Base-by-base conservation (phyloP, 2,329 filamentous ascomycete species). In the Sporothrix humicola region DNA sequence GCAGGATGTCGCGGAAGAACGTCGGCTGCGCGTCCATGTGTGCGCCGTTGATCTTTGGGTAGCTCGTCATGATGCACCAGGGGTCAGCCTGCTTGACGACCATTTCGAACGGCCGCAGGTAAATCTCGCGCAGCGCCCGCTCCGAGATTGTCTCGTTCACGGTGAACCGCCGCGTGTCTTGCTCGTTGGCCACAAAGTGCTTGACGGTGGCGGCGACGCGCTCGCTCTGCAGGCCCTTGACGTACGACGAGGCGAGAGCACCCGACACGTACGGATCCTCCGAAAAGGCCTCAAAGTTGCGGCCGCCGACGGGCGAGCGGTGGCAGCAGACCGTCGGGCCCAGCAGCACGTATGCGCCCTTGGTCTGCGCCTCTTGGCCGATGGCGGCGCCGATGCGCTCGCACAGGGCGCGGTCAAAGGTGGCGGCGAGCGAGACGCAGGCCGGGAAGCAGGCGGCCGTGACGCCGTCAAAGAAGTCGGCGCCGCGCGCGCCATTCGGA, bases 241-340 rank as follows among this genome's bases (percentile, higher is more conserved):
- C 78, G 44, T 81, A 81, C 17, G 76, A 75, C 1, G 78, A 78
- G 1, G 79, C 79, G 26, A 80, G 75, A 58, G 77, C 76, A 20
- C 79, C 79, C 69, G 77, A 76, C 69, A 83, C 71, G 42, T 80
- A 77, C 23, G 81, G 81, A 59, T 83, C 81, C 77, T 91, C 89
- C 0, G 87, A 88, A 76, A 89, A 91, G 0, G 88, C 89, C 79
- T 91, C 89, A 74, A 91, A 91, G 65, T 88, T 89, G 71, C 89
- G 85, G 5, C 89, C 89, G 37, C 88, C 88, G 0, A 91, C 83
- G 1, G 89, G 89, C 3, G 85, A 87, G 31, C 89, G 84, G 77
- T 90, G 88, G 79, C 88, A 87, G 78, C 89, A 90, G 42, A 91
- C 85, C 0, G 89, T 90, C 1, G 88, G 89, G 0, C 87, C 89